A percentile compares a stretch with the other conserved stretches of the same genome.
Evolutionary conservation across 106 monocot genomes (phyloP).

Genomic region (Iris macrosiphon): DNA sequence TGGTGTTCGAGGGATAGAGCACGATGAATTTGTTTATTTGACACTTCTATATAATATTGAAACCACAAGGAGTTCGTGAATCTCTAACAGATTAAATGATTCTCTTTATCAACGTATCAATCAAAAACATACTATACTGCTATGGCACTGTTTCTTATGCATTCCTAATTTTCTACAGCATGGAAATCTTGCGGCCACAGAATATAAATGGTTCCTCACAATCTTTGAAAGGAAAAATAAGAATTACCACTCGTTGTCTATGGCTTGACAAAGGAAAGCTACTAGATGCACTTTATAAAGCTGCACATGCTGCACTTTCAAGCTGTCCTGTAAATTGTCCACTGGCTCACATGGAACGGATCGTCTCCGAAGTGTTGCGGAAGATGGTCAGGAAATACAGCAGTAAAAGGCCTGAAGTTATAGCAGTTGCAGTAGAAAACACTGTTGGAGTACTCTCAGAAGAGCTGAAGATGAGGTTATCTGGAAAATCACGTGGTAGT

Average conservation of each 20-base stretch:
- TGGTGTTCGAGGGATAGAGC: too few relatives aligned
- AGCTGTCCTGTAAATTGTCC: conserved; percentile 93
- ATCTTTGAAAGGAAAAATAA: conserved; percentile 74
- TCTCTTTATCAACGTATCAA: not conserved
- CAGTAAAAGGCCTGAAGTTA: conserved; percentile 89
- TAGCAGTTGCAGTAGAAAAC: conserved; percentile 82
- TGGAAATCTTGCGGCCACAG: conserved; percentile 76
- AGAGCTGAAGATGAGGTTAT: conserved; percentile 42
- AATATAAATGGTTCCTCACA: conserved; percentile 50
- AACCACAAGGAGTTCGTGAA: not conserved
- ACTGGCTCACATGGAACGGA: conserved; percentile 81
- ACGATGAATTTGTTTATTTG: too few relatives aligned
- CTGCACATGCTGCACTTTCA: conserved; percentile 86
- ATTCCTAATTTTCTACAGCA: conserved; percentile 36
- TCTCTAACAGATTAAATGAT: too few relatives aligned
- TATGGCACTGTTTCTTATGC: not conserved
- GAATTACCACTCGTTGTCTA: conserved; percentile 82
- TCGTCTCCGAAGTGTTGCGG: conserved; percentile 83
- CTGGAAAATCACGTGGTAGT: conserved; percentile 36
- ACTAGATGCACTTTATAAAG: conserved; percentile 89
- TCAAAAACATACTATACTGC: not conserved
- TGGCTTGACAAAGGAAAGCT: conserved; percentile 99
- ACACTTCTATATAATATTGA: not conserved
- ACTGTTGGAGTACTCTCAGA: conserved; percentile 48
- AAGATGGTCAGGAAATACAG: conserved; percentile 94